Evolutionary conservation across 2,329 filamentous ascomycete genomes (phyloP).

Genomic region (Fusarium nelsonii): DNA sequence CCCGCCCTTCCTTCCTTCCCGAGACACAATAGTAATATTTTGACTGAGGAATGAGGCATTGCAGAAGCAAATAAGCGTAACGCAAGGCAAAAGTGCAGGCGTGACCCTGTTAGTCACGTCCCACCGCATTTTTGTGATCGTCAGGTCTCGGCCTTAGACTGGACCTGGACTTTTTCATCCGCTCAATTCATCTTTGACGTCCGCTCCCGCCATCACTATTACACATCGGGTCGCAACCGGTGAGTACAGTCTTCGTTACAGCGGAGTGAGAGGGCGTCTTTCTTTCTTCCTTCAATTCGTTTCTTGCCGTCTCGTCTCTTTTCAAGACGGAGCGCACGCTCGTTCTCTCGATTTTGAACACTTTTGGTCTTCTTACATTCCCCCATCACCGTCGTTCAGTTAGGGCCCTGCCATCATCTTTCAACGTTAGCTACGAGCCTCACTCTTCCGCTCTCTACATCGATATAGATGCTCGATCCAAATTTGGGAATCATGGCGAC

Average conservation of each 20-base stretch:
- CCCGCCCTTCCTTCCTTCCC: neutral
- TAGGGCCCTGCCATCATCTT: neutral
- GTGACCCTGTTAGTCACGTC: slow-evolving; percentile 33
- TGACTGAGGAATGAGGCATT: slow-evolving; percentile 24
- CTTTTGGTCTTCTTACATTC: slow-evolving; percentile 3
- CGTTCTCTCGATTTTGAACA: neutral
- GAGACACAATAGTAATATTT: neutral
- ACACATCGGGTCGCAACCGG: slow-evolving; percentile 26
- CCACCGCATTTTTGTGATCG: slow-evolving; percentile 41
- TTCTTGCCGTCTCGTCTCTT: neutral
- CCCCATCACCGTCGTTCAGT: neutral
- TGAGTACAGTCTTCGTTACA: slow-evolving; percentile 24
- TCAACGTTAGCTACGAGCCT: neutral
- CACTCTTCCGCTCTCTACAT: neutral
- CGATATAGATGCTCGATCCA: slow-evolving; percentile 15
- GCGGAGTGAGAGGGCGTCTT: neutral
- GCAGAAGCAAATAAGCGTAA: slow-evolving; percentile 13
- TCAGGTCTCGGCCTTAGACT: slow-evolving; percentile 25
- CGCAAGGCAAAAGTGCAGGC: slow-evolving; percentile 25
- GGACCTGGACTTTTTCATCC: slow-evolving; percentile 16
- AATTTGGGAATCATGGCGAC: slow-evolving; percentile 25
- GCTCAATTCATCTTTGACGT: slow-evolving; percentile 25
- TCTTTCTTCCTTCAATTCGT: neutral
- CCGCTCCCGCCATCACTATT: slow-evolving; percentile 31
- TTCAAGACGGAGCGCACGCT: slow-evolving; percentile 5